Conservation (phyloP, 1,284 basidiomycete genomes). For the Rhodotorula sp. region DNA sequence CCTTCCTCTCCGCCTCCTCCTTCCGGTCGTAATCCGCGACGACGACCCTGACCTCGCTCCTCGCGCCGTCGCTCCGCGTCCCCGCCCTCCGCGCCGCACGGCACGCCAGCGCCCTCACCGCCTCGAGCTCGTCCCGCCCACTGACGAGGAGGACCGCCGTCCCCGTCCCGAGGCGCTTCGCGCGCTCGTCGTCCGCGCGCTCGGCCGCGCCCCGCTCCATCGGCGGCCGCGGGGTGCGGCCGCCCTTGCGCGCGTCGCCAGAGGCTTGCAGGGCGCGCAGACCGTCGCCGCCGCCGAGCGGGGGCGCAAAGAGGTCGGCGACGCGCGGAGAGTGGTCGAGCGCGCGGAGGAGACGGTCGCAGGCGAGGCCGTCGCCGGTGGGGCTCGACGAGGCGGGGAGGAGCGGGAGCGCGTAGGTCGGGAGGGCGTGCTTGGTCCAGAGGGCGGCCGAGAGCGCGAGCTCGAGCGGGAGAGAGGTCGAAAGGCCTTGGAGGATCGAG, state of each 20-base stretch:
- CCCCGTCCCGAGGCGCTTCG: constrained; percentile 9
- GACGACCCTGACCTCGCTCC: constrained; percentile 30
- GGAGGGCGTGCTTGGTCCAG: constrained; percentile 32
- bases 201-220: background rate
- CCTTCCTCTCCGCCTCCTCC: background rate
- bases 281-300: constrained; percentile 12
- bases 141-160: constrained; percentile 35
- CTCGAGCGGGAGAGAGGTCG: constrained; percentile 19
- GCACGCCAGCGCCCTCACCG: constrained; percentile 36
- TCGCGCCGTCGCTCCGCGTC: background rate
- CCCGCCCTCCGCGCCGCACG: constrained; percentile 21
- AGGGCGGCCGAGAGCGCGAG: constrained; percentile 22
- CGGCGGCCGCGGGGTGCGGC: background rate
- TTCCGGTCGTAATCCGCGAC: constrained; percentile 17
- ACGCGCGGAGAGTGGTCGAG: background rate
- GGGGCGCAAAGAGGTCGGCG: background rate
- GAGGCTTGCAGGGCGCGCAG: constrained; percentile 6
- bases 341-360: constrained; percentile 12
- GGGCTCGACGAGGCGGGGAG: background rate
- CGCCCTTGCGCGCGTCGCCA: constrained; percentile 21
- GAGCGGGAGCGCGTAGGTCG: constrained; percentile 26
- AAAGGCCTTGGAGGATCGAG: constrained; percentile 29
- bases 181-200: constrained; percentile 2
- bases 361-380: constrained; percentile 12
- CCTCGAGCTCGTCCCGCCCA: constrained; percentile 29